These are phyloP conservation scores for Trametes villosa DNA, from an alignment of 768 basidiomycete species.

Conservation along the genomic window DNA sequence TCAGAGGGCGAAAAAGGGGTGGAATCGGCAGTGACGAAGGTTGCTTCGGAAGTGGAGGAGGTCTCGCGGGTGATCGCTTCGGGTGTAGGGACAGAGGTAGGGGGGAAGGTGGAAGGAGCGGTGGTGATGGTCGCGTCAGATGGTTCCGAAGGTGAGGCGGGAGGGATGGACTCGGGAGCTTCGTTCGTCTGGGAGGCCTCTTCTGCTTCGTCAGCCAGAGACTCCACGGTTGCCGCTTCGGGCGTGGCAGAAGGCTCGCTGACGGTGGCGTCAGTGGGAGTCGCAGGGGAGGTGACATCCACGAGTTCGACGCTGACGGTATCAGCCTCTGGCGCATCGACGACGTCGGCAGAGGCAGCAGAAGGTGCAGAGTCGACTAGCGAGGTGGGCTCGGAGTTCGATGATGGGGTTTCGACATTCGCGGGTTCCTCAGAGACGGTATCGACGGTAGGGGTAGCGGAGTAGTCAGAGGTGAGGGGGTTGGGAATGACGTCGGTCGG, in stretches of 20 bases:
- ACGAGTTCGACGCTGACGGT: neutral
- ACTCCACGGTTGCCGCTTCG: neutral
- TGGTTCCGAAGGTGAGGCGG: neutral
- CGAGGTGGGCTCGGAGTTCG: neutral
- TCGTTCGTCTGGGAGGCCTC: neutral
- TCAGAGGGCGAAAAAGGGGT: neutral
- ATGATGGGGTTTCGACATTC: neutral
- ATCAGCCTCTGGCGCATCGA: neutral
- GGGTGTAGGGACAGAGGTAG: neutral
- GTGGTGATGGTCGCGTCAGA: slow-evolving; percentile 4
- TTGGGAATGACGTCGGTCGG: too few species aligned
- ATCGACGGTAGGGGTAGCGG: neutral
- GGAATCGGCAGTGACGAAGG: slow-evolving; percentile 1
- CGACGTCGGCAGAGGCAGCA: neutral
- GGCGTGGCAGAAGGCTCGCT: neutral
- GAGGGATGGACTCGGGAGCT: neutral
- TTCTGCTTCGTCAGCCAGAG: neutral
- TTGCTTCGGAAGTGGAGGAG: slow-evolving; percentile 8
- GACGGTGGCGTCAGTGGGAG: too few species aligned
- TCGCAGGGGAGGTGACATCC: too few species aligned
- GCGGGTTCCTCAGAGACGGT: neutral
- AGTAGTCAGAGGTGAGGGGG: too few species aligned
- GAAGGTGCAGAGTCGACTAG: too few species aligned
- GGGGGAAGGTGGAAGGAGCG: slow-evolving; percentile 1
- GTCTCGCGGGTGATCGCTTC: slow-evolving; percentile 11